phyloP scores from a whole-genome alignment of 305 asterid genomes.

The Petunia hybrid region DNA sequence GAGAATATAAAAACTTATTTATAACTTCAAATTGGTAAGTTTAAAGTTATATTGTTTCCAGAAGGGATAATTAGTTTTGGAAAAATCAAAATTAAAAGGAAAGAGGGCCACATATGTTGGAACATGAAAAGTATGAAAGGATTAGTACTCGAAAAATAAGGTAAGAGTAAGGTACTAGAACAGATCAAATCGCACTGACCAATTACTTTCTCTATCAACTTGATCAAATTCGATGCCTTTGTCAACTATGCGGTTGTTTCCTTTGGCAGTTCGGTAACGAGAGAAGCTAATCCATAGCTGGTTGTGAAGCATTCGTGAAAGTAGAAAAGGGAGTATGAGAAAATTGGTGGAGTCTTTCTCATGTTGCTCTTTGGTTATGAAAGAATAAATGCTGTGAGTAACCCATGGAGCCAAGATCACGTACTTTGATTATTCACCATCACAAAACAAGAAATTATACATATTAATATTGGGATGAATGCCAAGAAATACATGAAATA shows the following conservation, averaged over 20 bases:
- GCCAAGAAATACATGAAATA: neutral
- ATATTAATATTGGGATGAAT: neutral
- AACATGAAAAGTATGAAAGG: too few species aligned
- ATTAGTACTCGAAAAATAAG: too few species aligned
- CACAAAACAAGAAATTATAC: neutral
- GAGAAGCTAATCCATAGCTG: constrained; percentile 67
- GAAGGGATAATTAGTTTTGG: too few species aligned
- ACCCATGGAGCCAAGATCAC: constrained; percentile 63
- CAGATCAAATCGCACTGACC: constrained; percentile 36
- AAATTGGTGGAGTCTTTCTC: constrained; percentile 51
- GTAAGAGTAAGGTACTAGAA: too few species aligned
- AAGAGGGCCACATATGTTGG: too few species aligned
- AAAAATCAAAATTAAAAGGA: too few species aligned
- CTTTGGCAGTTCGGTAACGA: constrained; percentile 62
- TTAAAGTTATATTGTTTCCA: neutral
- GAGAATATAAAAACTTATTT: neutral
- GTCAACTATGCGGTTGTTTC: constrained; percentile 57
- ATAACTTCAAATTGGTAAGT: neutral
- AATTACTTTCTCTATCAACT: constrained; percentile 69
- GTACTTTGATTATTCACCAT: constrained; percentile 41
- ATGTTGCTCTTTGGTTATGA: constrained; percentile 32
- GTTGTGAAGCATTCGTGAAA: constrained; percentile 58
- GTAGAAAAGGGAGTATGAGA: constrained; percentile 52
- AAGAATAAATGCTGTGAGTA: constrained; percentile 45
- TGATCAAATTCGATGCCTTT: constrained; percentile 64